Percentiles rank a stretch among this genome's conserved stretches.
Evolutionary conservation across 2,329 filamentous ascomycete species (phyloP).

Genomic region (Zymoseptoria passerinii): DNA sequence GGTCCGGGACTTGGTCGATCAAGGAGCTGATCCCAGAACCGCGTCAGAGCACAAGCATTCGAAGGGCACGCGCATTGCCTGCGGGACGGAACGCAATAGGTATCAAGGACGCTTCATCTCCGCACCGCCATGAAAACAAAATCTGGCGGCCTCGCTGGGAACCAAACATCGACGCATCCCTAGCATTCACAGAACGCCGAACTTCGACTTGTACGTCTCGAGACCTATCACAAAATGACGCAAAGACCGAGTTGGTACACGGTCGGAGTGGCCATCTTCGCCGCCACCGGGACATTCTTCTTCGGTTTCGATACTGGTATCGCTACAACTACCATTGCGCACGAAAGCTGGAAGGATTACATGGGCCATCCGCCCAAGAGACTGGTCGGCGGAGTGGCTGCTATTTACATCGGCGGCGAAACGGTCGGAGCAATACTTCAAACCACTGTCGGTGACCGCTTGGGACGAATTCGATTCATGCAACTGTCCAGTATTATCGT

Average conservation of each 20-base stretch:
- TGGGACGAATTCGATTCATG: slow-evolving; percentile 31
- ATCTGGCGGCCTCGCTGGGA: background rate
- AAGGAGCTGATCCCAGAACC: background rate
- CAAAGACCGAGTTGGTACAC: slow-evolving; percentile 35
- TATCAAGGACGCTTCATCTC: background rate
- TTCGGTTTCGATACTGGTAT: slow-evolving; percentile 50
- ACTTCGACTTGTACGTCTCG: background rate
- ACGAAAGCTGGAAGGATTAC: slow-evolving; percentile 52
- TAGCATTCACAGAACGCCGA: background rate
- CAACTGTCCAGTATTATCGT: slow-evolving; percentile 45
- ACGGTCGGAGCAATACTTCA: slow-evolving; percentile 45
- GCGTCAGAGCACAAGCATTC: background rate
- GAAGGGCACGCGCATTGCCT: background rate
- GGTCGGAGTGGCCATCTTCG: slow-evolving; percentile 47
- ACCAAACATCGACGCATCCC: background rate
- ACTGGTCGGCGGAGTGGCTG: slow-evolving; percentile 49
- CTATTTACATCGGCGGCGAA: slow-evolving; percentile 52
- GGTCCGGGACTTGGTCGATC: background rate
- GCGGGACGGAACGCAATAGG: background rate
- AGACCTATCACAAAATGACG: background rate
- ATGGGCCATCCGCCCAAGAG: slow-evolving; percentile 49
- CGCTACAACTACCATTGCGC: slow-evolving; percentile 51
- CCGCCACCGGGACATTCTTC: slow-evolving; percentile 51
- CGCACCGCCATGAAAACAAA: background rate
- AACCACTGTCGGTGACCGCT: slow-evolving; percentile 45